phyloP scores from a whole-genome alignment of 441 rosid species.

The Adansonia madagascariensis region DNA sequence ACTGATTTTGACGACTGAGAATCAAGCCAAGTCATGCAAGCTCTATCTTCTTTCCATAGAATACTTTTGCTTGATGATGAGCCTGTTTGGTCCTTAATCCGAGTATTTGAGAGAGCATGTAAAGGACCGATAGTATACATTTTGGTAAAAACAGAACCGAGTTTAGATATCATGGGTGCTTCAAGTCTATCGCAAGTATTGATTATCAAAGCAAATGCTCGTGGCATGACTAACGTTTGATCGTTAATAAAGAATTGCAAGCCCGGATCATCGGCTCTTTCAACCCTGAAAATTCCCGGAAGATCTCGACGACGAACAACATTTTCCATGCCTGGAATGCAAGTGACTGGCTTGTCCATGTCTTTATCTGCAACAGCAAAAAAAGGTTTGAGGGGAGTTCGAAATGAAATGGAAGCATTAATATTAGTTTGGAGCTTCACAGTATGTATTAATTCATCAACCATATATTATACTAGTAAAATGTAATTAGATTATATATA shows the following conservation, averaged over 20 bases:
- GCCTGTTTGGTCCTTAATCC: not conserved
- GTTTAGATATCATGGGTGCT: conserved; percentile 33
- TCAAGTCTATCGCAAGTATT: conserved; percentile 57
- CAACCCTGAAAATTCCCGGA: conserved; percentile 26
- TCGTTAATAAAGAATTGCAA: conserved; percentile 21
- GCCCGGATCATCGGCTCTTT: not conserved
- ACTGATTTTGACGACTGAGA: conserved; percentile 33
- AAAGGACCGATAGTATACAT: conserved; percentile 57
- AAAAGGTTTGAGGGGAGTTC: not conserved
- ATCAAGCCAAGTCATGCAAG: conserved; percentile 42
- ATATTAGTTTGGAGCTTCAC: not conserved
- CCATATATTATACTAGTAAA: too few species aligned
- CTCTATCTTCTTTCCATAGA: conserved; percentile 30
- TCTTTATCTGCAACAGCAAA: conserved; percentile 23
- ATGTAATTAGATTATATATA: not conserved
- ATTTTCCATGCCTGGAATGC: conserved; percentile 35
- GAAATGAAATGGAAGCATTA: not conserved
- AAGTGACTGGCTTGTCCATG: conserved; percentile 34
- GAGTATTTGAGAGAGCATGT: conserved; percentile 26
- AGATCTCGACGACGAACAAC: conserved; percentile 36
- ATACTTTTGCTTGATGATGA: not conserved
- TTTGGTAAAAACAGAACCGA: conserved; percentile 36
- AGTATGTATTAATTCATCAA: too few species aligned
- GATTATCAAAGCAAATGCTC: conserved; percentile 40
- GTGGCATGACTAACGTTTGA: conserved; percentile 22